Base-by-base conservation (phyloP, 352 stramenopile species). In the Phytophthora citrophthora region DNA sequence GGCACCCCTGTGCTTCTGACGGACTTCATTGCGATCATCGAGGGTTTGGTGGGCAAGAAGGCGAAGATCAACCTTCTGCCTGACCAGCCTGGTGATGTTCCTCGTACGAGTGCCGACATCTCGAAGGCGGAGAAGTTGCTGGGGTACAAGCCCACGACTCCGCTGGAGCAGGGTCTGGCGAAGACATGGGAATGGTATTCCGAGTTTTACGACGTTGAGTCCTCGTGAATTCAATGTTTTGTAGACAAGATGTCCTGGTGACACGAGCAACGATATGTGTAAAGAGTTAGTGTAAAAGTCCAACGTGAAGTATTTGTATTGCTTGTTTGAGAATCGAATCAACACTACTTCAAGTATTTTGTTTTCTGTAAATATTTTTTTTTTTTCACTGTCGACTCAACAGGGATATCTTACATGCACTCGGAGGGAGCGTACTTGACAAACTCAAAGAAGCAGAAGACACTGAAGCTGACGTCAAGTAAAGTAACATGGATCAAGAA, bases 21-120 rank as follows among this genome's bases (percentile, higher is more conserved):
- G 4, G 82, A 98, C 20, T 99, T 99, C 61, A 99, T 99, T 62
- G 49, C 64, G 11, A 95, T 98, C 41, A 97, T 99, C 47, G 93
- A 99, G 63, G 85, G 93, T 34, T 79, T 98, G 27, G 87, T 97
- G 9, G 96, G 91, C 4, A 98, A 97, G 74, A 91, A 97, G 57
- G 96, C 97, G 3, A 95, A 91, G 40, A 98, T 99, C 67, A 94
- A 97, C 50, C 56, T 97, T 1, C 56, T 99, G 23, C 96, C 96
- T 10, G 89, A 98, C 48, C 97, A 99, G 66, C 95, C 96, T 2
- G 97, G 97, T 39, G 97, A 99, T 70, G 96, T 99, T 11, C 95
- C 89, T 13, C 91, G 95, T 46, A 99, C 97, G 5, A 99, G 92
- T 73, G 96, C 96, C 11, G 86, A 99, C 74, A 96, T 99, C 24